phyloP scores from a whole-genome alignment of 2,329 filamentous ascomycete species.

The Penicillium frequentans region DNA sequence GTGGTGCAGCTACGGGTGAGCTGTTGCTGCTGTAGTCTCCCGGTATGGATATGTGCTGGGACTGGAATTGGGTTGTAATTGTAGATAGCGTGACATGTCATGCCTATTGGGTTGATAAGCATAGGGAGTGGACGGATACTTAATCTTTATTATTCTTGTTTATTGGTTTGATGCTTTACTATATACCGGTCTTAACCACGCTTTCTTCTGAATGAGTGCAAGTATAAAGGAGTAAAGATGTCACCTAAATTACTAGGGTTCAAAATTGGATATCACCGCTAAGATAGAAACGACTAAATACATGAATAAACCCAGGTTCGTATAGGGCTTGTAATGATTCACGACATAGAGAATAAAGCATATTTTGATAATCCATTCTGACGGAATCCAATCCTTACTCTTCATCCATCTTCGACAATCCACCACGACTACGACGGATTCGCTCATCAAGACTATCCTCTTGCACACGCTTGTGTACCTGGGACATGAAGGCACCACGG shows the following conservation, averaged over 20 bases:
- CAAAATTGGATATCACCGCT: conserved; percentile 5
- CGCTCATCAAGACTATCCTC: conserved; percentile 38
- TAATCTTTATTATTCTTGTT: conserved; percentile 3
- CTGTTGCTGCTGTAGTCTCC: conserved; percentile 61
- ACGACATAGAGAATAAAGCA: not conserved
- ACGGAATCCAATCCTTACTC: conserved; percentile 12
- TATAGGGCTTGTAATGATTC: not conserved
- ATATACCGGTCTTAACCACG: not conserved
- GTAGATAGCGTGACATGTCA: conserved; percentile 15
- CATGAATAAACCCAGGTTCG: not conserved
- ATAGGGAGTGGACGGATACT: conserved; percentile 6
- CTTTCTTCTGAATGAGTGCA: not conserved
- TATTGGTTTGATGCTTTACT: not conserved
- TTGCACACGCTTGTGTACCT: conserved; percentile 33
- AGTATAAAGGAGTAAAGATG: not conserved
- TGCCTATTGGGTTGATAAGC: conserved; percentile 7
- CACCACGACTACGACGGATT: conserved; percentile 35
- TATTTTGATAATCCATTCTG: not conserved
- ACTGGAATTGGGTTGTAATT: conserved; percentile 9
- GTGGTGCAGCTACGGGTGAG: conserved; percentile 67
- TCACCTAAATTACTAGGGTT: not conserved
- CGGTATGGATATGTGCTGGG: not conserved
- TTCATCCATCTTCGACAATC: conserved; percentile 31
- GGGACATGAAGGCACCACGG: conserved; percentile 34
- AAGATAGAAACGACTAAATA: not conserved